Percentiles rank a stretch among this genome's conserved stretches.
phyloP scores from a whole-genome alignment of 2,329 filamentous ascomycete genomes.

The Fusarium decemcellulare region DNA sequence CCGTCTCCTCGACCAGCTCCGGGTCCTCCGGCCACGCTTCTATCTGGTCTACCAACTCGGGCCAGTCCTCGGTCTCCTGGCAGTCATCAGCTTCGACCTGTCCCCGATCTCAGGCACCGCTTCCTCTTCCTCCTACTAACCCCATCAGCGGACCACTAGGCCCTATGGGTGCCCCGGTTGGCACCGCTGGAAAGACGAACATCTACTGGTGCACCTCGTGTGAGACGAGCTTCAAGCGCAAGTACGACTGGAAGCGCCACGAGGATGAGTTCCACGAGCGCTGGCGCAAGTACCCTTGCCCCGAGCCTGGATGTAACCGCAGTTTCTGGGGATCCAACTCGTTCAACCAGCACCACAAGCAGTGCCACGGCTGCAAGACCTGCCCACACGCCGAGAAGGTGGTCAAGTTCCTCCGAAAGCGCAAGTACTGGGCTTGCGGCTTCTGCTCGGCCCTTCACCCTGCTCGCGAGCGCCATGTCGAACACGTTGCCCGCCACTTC shows the following conservation, averaged over 20 bases:
- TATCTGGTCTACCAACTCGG: slow-evolving; percentile 60
- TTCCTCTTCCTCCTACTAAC: slow-evolving; percentile 53
- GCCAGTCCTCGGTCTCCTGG: slow-evolving; percentile 58
- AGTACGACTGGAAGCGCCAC: slow-evolving; percentile 79
- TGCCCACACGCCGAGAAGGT: slow-evolving; percentile 76
- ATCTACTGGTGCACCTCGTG: slow-evolving; percentile 71
- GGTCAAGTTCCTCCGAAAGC: slow-evolving; percentile 73
- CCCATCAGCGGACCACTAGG: slow-evolving; percentile 51
- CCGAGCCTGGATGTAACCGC: slow-evolving; percentile 74
- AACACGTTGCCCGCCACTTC: slow-evolving; percentile 78
- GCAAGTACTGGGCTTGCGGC: slow-evolving; percentile 78
- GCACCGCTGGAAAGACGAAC: slow-evolving; percentile 56
- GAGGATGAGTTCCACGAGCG: slow-evolving; percentile 80
- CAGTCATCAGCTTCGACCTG: slow-evolving; percentile 52
- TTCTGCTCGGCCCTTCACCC: slow-evolving; percentile 76
- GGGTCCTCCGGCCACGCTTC: slow-evolving; percentile 65
- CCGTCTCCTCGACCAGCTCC: slow-evolving; percentile 65
- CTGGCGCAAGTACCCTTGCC: slow-evolving; percentile 77
- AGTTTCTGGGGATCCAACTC: slow-evolving; percentile 78
- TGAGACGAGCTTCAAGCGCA: slow-evolving; percentile 77
- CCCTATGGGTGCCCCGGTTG: slow-evolving; percentile 44
- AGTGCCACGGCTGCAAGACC: slow-evolving; percentile 74
- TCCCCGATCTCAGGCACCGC: slow-evolving; percentile 54
- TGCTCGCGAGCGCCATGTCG: slow-evolving; percentile 76
- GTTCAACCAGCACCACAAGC: slow-evolving; percentile 78